Evolutionary conservation across 192 early-diverging fungal genomes (phyloP), one percentile per base, ranked within the genome.

Genomic region (Coemansia sp.): DNA sequence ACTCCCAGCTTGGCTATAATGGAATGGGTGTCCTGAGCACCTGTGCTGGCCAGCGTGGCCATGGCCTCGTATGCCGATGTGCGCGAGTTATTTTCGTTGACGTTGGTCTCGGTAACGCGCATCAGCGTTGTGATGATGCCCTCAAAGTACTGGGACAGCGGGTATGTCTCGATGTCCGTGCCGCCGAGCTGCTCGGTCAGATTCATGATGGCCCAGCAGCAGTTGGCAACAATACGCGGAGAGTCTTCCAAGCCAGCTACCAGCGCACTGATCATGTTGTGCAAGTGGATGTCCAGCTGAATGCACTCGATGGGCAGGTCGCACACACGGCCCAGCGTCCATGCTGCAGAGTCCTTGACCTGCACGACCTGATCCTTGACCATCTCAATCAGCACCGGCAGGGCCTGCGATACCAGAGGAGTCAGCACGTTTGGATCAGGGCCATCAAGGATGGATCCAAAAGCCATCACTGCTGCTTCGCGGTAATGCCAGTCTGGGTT

Each of bases 401-500:
- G 82, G 3, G 93, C 92, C 79, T 92, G 88, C 28, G 86, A 69
- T 11, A 92, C 89, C 28, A 93, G 81, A 14, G 85, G 88, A 2
- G 67, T 68, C 31, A 93, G 67, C 6, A 88, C 65, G 6, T 63
- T 62, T 3, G 75, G 61, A 0, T 85, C 80, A 23, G 95, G 96
- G 1, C 97, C 97, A 15, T 98, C 94, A 52, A 99, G 79, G 59
- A 99, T 98, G 1, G 95, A 96, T 14, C 95, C 97, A 76, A 98
- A 99, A 0, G 96, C 91, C 93, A 97, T 96, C 30, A 97, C 88
- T 5, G 97, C 92, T 11, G 96, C 93, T 56, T 99, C 96, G 55
- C 93, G 87, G 77, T 83, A 90, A 57, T 91, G 85, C 97, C 97
- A 99, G 64, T 96, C 90, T 4, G 68, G 57, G 60, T 84, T 87